Conservation (phyloP, 805 yeast species). For the Wickerhamomyces sydowiorum region DNA sequence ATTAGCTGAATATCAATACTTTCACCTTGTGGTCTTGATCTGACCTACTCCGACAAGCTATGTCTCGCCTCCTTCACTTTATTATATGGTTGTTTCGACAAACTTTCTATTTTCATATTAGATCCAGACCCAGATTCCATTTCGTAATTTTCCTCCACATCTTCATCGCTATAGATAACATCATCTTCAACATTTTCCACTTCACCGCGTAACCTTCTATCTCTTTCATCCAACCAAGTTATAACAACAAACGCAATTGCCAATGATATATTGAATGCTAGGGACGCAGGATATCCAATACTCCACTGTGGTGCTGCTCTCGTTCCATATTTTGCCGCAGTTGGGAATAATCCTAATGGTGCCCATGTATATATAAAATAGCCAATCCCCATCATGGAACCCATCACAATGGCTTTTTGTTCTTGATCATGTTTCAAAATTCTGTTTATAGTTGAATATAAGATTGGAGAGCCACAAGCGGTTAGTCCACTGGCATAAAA, state of each 20-base stretch:
- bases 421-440: constrained; percentile 2
- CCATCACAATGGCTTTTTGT: constrained; percentile 1
- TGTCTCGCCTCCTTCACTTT: too few species aligned
- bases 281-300: constrained; percentile 1
- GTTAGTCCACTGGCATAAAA: background rate
- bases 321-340: background rate
- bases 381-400: constrained; percentile 1
- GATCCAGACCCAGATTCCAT: background rate
- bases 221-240: constrained; percentile 1
- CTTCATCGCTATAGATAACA: background rate
- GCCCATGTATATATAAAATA: constrained; percentile 3
- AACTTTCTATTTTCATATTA: too few species aligned
- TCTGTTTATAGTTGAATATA: constrained; percentile 1
- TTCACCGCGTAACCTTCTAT: background rate
- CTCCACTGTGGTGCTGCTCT: constrained; percentile 1
- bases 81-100: too few species aligned
- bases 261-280: background rate
- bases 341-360: constrained; percentile 2
- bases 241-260: background rate
- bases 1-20: too few species aligned
- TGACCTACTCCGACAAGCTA: too few species aligned
- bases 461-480: constrained; percentile 1
- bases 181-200: background rate
- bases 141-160: background rate
- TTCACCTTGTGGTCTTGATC: too few species aligned